A percentile compares a stretch with the other conserved stretches of the same genome.
Evolutionary conservation across 768 basidiomycete species (phyloP).

Genomic region (Clitopilus passeckerianus): DNA sequence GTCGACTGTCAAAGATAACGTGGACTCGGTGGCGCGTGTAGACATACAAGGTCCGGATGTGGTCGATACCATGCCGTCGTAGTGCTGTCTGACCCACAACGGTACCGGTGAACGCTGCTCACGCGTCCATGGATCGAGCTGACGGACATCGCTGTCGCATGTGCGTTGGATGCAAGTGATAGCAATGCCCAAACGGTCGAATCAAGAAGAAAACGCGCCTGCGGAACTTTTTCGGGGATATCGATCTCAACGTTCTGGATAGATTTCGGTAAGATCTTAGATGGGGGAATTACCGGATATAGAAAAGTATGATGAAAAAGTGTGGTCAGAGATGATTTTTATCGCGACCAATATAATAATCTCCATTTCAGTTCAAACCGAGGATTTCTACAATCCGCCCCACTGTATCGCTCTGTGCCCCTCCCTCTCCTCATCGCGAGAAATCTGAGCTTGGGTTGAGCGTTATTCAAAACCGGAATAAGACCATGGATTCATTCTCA

Average conservation of each 20-base stretch:
- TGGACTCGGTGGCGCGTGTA: no score
- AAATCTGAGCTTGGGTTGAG: neutral
- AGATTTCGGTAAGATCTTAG: neutral
- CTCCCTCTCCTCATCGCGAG: neutral
- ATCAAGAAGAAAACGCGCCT: neutral
- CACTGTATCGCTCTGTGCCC: neutral
- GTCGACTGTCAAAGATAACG: no score
- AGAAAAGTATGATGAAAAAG: neutral
- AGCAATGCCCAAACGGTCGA: no score
- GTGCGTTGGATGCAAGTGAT: no score
- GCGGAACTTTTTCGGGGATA: neutral
- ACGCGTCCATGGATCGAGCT: no score
- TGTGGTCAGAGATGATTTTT: neutral
- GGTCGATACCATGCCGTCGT: no score
- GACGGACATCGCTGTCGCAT: no score
- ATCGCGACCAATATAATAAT: neutral
- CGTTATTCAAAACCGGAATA: no score
- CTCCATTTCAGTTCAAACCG: neutral
- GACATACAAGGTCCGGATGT: no score
- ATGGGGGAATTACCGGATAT: neutral
- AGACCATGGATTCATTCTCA: constrained; percentile 65
- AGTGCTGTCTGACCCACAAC: no score
- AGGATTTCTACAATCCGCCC: neutral
- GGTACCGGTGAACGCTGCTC: no score
- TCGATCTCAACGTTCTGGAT: neutral